Base-by-base conservation (phyloP, 257 asterid species). In the Anisodus acutangulus region DNA sequence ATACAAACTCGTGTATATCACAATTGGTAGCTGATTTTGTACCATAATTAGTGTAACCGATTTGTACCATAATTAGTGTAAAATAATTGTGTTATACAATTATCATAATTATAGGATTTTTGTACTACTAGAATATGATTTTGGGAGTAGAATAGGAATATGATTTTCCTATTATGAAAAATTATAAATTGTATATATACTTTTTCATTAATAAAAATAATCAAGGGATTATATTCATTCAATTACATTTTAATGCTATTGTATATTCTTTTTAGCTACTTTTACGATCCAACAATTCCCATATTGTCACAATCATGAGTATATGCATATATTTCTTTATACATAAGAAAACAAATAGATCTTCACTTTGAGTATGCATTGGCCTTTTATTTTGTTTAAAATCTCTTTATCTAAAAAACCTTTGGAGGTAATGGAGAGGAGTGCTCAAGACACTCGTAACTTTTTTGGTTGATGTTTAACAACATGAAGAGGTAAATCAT, bases 341-440 rank as follows among this genome's bases (percentile, higher is more conserved):
- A 3, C 26, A 76, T 1, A 26, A 76, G 81, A 76, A 76, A 76
- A 26, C 64, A 51, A 76, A 76, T 76, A 76, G 41, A 51, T 76
- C 81, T 49, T 17, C 39, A 72, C 80, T 72, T 19, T 67, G 74
- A 67, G 74, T 35, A 35, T 31, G 45, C 51, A 68, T 68, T 37
- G 22, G 51, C 26, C 37, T 37, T 68, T 35, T 13, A 0, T 13
- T 17, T 59, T 59, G 9, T 59, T 57, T 13, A 13, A 57, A 59
- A 12, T 72, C 60, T 76, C 7, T 12, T 11, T 11, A 37, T 74
- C 39, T 76, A 51, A 76, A 76, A 19, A 22, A 3, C 47, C 4
- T 51, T 76, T 51, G 45, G 45, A 76, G 81, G 17, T 51, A 26
- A 76, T 51, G 81, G 81, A 76, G 39, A 51, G 63, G 81, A 76